Conservation (phyloP, 176 grass and related monocot genomes). For the Luzula sylvatica region DNA sequence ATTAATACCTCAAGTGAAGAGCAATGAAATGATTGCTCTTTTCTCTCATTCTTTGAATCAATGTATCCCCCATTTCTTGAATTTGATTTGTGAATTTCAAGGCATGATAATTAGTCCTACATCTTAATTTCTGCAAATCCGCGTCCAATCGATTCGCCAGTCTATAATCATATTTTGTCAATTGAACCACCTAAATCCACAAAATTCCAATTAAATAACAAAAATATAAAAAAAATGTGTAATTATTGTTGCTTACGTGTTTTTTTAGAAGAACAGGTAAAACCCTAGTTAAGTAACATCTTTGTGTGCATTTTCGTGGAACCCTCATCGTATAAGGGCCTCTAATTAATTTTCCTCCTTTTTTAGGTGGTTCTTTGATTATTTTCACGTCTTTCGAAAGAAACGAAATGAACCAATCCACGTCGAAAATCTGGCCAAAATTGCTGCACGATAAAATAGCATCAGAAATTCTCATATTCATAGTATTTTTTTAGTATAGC, state of each 20-base stretch:
- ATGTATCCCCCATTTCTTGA: conserved; percentile 68
- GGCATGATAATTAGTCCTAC: conserved; percentile 84
- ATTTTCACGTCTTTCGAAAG: conserved; percentile 82
- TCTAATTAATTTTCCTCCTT: conserved; percentile 36
- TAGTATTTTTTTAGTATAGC: conserved; percentile 9
- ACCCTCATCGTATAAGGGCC: conserved; percentile 80
- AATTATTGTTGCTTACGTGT: conserved; percentile 51
- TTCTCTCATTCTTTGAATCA: conserved; percentile 78
- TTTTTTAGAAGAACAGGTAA: conserved; percentile 88
- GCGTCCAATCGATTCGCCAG: conserved; percentile 82
- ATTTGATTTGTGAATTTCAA: conserved; percentile 74
- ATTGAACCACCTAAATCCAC: conserved; percentile 77
- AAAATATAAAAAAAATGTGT: conserved; percentile 14
- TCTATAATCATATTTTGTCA: conserved; percentile 96
- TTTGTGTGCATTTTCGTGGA: conserved; percentile 73
- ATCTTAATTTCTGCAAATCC: conserved; percentile 87
- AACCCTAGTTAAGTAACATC: conserved; percentile 84
- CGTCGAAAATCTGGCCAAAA: conserved; percentile 78
- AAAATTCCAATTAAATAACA: conserved; percentile 11
- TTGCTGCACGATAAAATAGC: conserved; percentile 45
- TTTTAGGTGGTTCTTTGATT: conserved; percentile 69
- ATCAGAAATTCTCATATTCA: conserved; percentile 32
- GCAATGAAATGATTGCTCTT: conserved; percentile 82
- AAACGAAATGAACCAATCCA: conserved; percentile 66
- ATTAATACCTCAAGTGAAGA: conserved; percentile 78